Conservation (phyloP, 345 rosid species). For the Noccaea bulbosa region DNA sequence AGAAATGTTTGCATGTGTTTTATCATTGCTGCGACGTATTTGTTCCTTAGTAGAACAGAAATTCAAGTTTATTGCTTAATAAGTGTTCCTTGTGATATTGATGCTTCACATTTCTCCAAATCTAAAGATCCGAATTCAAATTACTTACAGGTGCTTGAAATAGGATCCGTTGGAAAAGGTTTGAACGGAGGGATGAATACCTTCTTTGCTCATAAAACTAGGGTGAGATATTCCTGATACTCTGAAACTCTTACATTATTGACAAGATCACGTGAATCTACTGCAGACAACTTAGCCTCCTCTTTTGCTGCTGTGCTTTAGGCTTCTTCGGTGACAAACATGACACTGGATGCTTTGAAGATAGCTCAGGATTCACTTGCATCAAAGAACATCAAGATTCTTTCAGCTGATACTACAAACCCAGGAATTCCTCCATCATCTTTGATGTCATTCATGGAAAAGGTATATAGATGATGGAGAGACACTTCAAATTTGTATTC, state of each 20-base stretch:
- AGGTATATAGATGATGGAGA: conserved; percentile 53
- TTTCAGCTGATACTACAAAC: conserved; percentile 70
- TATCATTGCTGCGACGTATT: conserved; percentile 8
- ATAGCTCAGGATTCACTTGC: conserved; percentile 68
- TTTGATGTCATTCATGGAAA: conserved; percentile 82
- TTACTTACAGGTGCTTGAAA: conserved; percentile 75
- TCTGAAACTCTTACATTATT: conserved; percentile 18
- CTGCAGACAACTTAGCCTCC: conserved; percentile 3
- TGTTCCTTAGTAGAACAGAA: conserved; percentile 13
- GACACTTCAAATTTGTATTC: conserved; percentile 1
- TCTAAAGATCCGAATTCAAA: conserved; percentile 19
- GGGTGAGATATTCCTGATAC: conserved; percentile 53
- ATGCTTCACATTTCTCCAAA: neutral
- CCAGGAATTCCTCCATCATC: conserved; percentile 99
- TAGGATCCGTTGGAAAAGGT: conserved; percentile 92
- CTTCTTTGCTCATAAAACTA: conserved; percentile 71
- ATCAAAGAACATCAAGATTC: conserved; percentile 56
- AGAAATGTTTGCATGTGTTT: conserved; percentile 10
- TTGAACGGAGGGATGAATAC: conserved; percentile 57
- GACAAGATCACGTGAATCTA: neutral
- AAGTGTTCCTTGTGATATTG: conserved; percentile 21
- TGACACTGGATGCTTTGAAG: conserved; percentile 70
- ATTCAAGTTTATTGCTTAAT: neutral
- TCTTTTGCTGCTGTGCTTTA: conserved; percentile 41
- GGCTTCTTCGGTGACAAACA: conserved; percentile 64